phyloP scores from a whole-genome alignment of 1,139 yeast genomes.

The Dujonia santamariae region DNA sequence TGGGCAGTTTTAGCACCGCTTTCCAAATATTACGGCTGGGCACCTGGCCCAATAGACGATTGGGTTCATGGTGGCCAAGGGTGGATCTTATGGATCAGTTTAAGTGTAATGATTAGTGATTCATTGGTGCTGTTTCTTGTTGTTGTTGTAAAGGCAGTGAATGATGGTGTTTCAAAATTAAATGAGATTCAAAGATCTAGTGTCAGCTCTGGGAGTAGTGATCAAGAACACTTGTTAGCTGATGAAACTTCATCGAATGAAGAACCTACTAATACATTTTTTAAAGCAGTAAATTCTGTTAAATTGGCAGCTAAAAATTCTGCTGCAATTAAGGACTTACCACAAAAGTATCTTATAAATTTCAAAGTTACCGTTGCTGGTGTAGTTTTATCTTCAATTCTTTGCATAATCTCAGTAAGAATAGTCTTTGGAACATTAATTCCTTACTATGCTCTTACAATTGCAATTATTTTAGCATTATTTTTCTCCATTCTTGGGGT shows the following conservation, averaged over 20 bases:
- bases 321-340: slow-evolving; percentile 2
- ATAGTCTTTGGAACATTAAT: slow-evolving; percentile 66
- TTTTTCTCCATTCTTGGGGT: slow-evolving; percentile 83
- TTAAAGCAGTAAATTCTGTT: slow-evolving; percentile 2
- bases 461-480: slow-evolving; percentile 73
- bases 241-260: slow-evolving; percentile 16
- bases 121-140: slow-evolving; percentile 78
- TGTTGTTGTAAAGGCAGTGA: slow-evolving; percentile 49
- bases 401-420: slow-evolving; percentile 65
- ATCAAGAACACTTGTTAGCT: slow-evolving; percentile 5
- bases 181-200: neutral
- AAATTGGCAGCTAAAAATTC: neutral
- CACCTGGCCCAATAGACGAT: slow-evolving; percentile 84
- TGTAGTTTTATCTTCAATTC: slow-evolving; percentile 55
- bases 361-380: slow-evolving; percentile 56
- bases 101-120: slow-evolving; percentile 92
- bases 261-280: slow-evolving; percentile 13
- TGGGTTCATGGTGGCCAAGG: slow-evolving; percentile 96
- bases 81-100: slow-evolving; percentile 93
- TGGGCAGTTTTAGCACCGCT: slow-evolving; percentile 90
- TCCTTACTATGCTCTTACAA: slow-evolving; percentile 65
- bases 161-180: slow-evolving; percentile 5
- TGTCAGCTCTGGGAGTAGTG: slow-evolving; percentile 9
- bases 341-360: slow-evolving; percentile 47
- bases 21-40: slow-evolving; percentile 73